Evolutionary conservation across 73 alveolate genomes (phyloP).

Genomic region (Blepharisma japonicum): DNA sequence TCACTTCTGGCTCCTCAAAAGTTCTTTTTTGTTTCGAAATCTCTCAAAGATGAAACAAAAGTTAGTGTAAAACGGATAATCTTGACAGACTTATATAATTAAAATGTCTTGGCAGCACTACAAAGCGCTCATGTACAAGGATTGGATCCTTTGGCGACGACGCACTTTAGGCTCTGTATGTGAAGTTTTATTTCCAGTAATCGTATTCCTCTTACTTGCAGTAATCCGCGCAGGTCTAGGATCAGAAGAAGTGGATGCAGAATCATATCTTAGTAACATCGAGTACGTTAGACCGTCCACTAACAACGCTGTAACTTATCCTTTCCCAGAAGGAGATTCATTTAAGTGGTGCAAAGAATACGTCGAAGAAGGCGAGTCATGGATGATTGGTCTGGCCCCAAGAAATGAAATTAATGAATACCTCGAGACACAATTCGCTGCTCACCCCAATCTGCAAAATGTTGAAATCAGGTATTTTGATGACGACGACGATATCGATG

Average conservation of each 20-base stretch:
- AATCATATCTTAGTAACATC: not conserved
- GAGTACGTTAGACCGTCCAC: not conserved
- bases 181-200: constrained; percentile 72
- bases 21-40: no score
- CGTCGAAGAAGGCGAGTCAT: constrained; percentile 3
- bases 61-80: no score
- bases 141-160: constrained; percentile 74
- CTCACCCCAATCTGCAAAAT: not conserved
- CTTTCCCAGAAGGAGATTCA: not conserved
- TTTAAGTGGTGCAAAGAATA: not conserved
- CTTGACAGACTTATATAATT: not conserved
- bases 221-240: constrained; percentile 23
- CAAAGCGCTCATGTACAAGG: constrained; percentile 1
- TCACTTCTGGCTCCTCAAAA: no score
- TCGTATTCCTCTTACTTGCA: constrained; percentile 38
- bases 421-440: not conserved
- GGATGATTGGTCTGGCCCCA: not conserved
- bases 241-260: constrained; percentile 16
- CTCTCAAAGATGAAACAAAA: no score
- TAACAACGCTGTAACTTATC: not conserved
- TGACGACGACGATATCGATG: not conserved
- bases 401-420: not conserved
- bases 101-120: constrained; percentile 16
- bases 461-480: not conserved
- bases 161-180: constrained; percentile 56